Base-by-base conservation (phyloP, 2,329 filamentous ascomycete species). In the Pseudonectria buxi region DNA sequence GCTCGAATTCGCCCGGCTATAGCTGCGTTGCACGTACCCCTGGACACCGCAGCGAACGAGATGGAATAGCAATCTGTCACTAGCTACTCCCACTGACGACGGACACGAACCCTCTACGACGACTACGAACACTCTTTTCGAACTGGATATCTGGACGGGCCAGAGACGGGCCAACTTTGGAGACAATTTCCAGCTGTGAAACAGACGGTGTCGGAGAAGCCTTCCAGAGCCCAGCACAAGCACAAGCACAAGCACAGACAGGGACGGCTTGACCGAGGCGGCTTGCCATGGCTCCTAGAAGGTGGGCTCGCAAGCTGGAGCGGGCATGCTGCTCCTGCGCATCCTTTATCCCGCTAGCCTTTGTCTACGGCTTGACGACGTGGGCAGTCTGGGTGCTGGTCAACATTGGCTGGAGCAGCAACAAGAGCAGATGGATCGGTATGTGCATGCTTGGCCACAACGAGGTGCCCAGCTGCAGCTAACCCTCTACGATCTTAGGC, bases 311-410 rank as follows among this genome's bases (percentile, higher is more conserved):
- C 45, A 77, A 73, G 58, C 35, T 85, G 52, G 89, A 95, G 71
- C 83, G 88, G 32, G 81, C 77, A 55, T 95, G 88, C 70, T 96
- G 89, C 66, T 67, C 72, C 28, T 76, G 79, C 41, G 72, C 83
- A 35, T 85, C 78, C 16, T 95, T 88, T 61, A 86, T 94, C 49
- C 90, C 90, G n/a, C 71, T 96, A 13, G 68, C 69, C 18, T 95
- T 96, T 56, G 86, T 96, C 39, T 95, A 95, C 55, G 75, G 83
- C 37, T 62, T 95, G 47, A 90, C 87, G n/a, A 83, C 83, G 10
- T 98, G 92, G 92, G 89, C 87, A 3, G 76, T 83, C n/a, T 95
- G 84, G 73, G 88, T 95, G 7, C 75, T 89, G 50, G 73, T 84
- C 31, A 80, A 71, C 37, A 84, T 95, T 40, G 84, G 86, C 34